Percentiles rank a stretch among this genome's conserved stretches.
Evolutionary conservation across 306 rosid genomes (phyloP).

Genomic region (Comarum palustre): DNA sequence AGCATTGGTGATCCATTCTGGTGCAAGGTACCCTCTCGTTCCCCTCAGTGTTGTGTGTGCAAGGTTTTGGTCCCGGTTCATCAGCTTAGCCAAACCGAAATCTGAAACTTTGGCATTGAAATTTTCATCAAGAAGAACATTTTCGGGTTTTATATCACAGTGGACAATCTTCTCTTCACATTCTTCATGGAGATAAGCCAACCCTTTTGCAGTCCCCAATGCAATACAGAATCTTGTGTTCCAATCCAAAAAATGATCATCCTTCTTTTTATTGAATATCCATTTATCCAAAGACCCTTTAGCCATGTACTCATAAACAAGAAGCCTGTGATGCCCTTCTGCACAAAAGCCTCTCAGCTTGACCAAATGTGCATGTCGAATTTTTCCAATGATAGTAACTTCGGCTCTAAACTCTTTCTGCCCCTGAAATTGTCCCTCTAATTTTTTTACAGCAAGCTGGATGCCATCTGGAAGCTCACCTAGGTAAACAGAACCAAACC

Average conservation of each 20-base stretch:
- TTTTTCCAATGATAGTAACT: conserved; percentile 33
- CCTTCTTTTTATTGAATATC: conserved; percentile 36
- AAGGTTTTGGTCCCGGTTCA: conserved; percentile 31
- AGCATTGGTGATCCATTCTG: conserved; percentile 40
- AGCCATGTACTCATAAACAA: conserved; percentile 62
- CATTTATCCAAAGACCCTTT: conserved; percentile 77
- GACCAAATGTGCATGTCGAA: conserved; percentile 36
- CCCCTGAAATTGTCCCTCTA: conserved; percentile 34
- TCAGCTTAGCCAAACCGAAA: conserved; percentile 39
- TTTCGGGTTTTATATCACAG: conserved; percentile 45
- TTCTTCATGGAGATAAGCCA: conserved; percentile 44
- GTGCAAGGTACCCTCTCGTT: conserved; percentile 48
- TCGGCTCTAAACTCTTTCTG: conserved; percentile 38
- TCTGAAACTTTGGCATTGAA: conserved; percentile 37
- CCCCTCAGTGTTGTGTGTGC: conserved; percentile 33
- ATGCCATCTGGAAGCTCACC: conserved; percentile 48
- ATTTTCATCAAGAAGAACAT: conserved; percentile 37
- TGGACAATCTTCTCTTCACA: conserved; percentile 45
- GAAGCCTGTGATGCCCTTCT: conserved; percentile 60
- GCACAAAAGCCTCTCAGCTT: conserved; percentile 46
- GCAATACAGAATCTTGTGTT: conserved; percentile 39
- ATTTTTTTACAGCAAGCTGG: conserved; percentile 36
- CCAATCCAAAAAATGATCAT: conserved; percentile 33
- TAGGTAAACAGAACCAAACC: conserved; percentile 57
- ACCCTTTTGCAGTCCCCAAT: conserved; percentile 34